phyloP scores from a whole-genome alignment of 495 filamentous ascomycete genomes.

The Neurospora discreta region DNA sequence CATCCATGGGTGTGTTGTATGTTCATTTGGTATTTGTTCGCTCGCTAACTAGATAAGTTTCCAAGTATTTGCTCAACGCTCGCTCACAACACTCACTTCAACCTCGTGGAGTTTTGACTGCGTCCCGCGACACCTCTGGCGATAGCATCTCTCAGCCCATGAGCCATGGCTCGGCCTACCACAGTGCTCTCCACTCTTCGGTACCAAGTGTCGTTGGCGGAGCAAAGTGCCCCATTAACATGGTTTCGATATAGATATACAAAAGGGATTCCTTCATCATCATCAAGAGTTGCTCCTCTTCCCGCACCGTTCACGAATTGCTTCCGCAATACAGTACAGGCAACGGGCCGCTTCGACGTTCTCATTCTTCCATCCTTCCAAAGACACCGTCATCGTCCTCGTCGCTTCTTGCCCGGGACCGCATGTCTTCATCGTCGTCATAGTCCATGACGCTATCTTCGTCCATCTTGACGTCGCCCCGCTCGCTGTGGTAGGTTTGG shows the following conservation, averaged over 20 bases:
- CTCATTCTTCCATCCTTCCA: slow-evolving; percentile 85
- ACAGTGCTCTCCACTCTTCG: slow-evolving; percentile 40
- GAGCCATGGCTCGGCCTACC: background rate
- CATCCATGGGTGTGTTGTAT: background rate
- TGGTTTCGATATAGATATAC: slow-evolving; percentile 35
- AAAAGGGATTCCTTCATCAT: slow-evolving; percentile 29
- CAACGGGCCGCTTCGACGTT: slow-evolving; percentile 10
- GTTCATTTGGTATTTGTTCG: background rate
- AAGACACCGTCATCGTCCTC: slow-evolving; percentile 95
- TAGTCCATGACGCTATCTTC: slow-evolving; percentile 52
- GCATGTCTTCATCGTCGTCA: slow-evolving; percentile 68
- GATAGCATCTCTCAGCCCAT: background rate
- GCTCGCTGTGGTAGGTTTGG: slow-evolving; percentile 7
- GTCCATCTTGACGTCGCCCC: slow-evolving; percentile 55
- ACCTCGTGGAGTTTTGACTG: slow-evolving; percentile 40
- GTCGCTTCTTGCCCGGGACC: slow-evolving; percentile 52
- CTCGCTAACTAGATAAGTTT: slow-evolving; percentile 16
- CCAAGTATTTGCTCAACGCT: slow-evolving; percentile 46
- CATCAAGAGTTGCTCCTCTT: slow-evolving; percentile 13
- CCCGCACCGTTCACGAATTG: background rate
- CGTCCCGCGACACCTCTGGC: background rate
- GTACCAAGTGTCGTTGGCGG: slow-evolving; percentile 46
- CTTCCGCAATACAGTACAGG: background rate
- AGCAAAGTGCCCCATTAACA: slow-evolving; percentile 36
- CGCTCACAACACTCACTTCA: slow-evolving; percentile 47